Percentiles rank a stretch among this genome's conserved stretches.
phyloP scores from a whole-genome alignment of 75 land plant genomes.

The Ceratopteris richardii region DNA sequence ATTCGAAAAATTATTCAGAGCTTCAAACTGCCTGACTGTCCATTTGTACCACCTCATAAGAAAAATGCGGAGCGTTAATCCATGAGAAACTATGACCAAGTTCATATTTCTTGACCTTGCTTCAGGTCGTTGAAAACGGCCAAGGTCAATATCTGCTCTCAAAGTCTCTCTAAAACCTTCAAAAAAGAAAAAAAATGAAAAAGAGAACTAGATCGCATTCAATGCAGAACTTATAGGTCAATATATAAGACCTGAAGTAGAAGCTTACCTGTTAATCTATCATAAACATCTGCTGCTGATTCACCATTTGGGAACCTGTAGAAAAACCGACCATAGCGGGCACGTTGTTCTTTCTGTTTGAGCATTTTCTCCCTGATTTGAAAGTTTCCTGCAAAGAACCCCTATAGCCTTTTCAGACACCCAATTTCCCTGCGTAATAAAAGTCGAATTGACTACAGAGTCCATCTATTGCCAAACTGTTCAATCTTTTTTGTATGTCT shows the following conservation, averaged over 20 bases:
- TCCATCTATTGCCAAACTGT: no score
- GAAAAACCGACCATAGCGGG: conserved; percentile 74
- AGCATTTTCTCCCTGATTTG: conserved; percentile 57
- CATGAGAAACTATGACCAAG: conserved; percentile 81
- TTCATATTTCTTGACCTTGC: conserved; percentile 57
- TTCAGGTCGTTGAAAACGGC: conserved; percentile 77
- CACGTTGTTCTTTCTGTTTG: conserved; percentile 45
- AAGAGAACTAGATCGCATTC: neutral
- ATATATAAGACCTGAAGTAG: no score
- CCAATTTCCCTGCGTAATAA: no score
- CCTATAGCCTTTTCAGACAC: no score
- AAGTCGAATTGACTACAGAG: no score
- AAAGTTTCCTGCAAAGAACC: conserved; percentile 49
- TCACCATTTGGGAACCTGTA: conserved; percentile 93
- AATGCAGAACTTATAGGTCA: neutral
- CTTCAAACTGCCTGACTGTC: conserved; percentile 86
- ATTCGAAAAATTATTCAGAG: conserved; percentile 64
- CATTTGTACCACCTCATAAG: conserved; percentile 96
- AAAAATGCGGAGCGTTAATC: conserved; percentile 73
- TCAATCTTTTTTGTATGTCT: no score
- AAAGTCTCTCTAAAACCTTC: conserved; percentile 89
- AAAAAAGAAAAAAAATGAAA: conserved; percentile 2
- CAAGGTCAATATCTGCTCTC: conserved; percentile 75
- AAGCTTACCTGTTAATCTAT: conserved; percentile 76
- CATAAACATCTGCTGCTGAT: conserved; percentile 95